Conservation (phyloP, 2,329 filamentous ascomycete species). For the Phyllosticta citriasiana region DNA sequence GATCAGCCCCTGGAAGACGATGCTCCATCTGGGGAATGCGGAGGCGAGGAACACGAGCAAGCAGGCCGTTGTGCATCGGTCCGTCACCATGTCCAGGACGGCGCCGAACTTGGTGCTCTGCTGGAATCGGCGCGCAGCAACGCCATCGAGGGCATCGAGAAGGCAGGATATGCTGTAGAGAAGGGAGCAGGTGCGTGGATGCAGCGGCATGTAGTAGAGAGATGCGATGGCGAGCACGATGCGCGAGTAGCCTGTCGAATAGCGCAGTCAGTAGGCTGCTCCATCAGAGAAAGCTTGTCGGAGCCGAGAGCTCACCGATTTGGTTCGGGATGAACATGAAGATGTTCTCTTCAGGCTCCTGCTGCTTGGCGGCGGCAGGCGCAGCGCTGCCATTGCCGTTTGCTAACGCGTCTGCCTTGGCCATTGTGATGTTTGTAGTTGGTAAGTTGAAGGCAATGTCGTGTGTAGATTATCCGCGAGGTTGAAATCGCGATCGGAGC, state of each 20-base stretch:
- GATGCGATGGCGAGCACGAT: constrained; percentile 65
- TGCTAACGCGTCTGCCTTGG: constrained; percentile 1
- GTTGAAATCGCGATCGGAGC: background rate
- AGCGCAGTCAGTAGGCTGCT: background rate
- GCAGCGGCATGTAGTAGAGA: constrained; percentile 97
- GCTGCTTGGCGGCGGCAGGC: background rate
- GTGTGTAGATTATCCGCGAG: background rate
- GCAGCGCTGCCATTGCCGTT: constrained; percentile 9
- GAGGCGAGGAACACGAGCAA: constrained; percentile 89
- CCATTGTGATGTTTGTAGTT: background rate
- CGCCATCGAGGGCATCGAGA: constrained; percentile 88
- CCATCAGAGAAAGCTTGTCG: background rate
- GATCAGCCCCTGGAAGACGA: constrained; percentile 89
- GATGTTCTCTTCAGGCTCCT: constrained; percentile 40
- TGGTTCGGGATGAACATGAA: constrained; percentile 44
- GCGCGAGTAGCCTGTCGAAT: constrained; percentile 36
- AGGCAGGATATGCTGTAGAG: constrained; percentile 92
- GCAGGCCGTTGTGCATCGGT: constrained; percentile 93
- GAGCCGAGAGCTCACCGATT: constrained; percentile 33
- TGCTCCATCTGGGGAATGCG: constrained; percentile 87
- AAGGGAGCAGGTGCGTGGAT: constrained; percentile 87
- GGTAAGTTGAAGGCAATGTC: background rate
- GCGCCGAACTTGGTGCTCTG: constrained; percentile 94
- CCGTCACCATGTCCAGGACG: constrained; percentile 97
- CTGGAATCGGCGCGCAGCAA: constrained; percentile 76